A percentile compares a stretch with the other conserved stretches of the same genome.
These are phyloP conservation scores for Bauhinia variegata DNA, from an alignment of 306 rosid genomes.

Conservation along the genomic window DNA sequence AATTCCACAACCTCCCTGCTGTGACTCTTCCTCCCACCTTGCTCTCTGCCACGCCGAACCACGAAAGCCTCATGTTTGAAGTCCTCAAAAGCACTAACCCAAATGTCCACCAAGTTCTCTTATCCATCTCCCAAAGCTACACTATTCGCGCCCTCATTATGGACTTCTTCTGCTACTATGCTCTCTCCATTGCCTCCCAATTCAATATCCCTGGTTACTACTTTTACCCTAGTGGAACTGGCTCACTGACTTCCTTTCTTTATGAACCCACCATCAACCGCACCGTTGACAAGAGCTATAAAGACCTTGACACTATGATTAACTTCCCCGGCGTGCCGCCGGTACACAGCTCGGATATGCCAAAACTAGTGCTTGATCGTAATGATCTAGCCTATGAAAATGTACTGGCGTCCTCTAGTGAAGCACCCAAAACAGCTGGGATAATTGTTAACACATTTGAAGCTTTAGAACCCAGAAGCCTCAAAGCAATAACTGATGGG, in stretches of 20 bases:
- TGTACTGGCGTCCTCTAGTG: not conserved
- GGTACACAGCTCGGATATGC: conserved; percentile 28
- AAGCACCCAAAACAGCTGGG: conserved; percentile 28
- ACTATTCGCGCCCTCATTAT: conserved; percentile 34
- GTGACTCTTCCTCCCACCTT: conserved; percentile 17
- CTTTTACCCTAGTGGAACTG: conserved; percentile 31
- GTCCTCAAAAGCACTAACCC: conserved; percentile 24
- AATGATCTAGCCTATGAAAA: conserved; percentile 21
- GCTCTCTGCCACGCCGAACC: conserved; percentile 19
- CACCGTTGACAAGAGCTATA: conserved; percentile 31
- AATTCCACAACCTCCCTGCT: conserved; percentile 32
- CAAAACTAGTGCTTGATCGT: conserved; percentile 31
- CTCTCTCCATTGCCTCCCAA: conserved; percentile 21
- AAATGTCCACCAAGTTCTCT: conserved; percentile 5
- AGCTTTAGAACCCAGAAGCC: too few species aligned
- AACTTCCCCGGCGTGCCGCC: conserved; percentile 39
- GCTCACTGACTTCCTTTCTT: conserved; percentile 27
- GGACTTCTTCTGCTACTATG: conserved; percentile 36
- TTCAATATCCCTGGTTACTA: conserved; percentile 35
- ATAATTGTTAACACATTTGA: conserved; percentile 28
- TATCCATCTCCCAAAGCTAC: not conserved
- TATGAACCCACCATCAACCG: conserved; percentile 28
- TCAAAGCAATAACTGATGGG: conserved; percentile 37
- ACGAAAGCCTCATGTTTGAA: conserved; percentile 31
- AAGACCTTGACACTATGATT: conserved; percentile 28